A percentile compares a stretch with the other conserved stretches of the same genome.
Evolutionary conservation across 176 grass and related monocot genomes (phyloP).

Genomic region (Rhynchospora pubera): DNA sequence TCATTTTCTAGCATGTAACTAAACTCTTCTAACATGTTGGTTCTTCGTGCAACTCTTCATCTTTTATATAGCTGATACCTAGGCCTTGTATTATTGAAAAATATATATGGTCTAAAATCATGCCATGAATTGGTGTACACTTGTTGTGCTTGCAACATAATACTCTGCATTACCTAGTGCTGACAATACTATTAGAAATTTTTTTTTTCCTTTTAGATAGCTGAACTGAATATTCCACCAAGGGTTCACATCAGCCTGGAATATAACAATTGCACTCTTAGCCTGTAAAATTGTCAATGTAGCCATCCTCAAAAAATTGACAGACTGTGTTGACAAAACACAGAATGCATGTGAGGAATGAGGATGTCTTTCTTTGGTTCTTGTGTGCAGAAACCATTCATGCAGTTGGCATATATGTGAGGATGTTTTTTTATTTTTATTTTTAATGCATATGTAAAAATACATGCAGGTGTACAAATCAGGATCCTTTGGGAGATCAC

Average conservation of each 20-base stretch:
- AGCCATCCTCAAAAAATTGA: not conserved
- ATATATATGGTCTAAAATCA: too few relatives aligned
- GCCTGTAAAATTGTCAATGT: not conserved
- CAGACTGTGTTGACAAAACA: not conserved
- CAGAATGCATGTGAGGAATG: not conserved
- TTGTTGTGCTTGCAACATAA: too few relatives aligned
- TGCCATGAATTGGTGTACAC: too few relatives aligned
- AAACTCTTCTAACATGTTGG: not conserved
- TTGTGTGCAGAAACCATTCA: not conserved
- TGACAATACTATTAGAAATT: too few relatives aligned
- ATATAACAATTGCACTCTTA: not conserved
- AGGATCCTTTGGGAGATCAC: slow-evolving; percentile 82
- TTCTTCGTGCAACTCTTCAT: not conserved
- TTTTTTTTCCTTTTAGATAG: not conserved
- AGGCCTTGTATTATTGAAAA: too few relatives aligned
- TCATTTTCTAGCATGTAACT: not conserved
- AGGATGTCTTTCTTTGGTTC: not conserved
- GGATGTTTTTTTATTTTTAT: not conserved
- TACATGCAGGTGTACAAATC: slow-evolving; percentile 71
- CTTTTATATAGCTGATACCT: not conserved
- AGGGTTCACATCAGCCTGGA: not conserved
- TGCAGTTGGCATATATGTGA: not conserved
- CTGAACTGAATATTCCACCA: not conserved
- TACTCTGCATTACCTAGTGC: too few relatives aligned
- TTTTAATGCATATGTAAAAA: not conserved